Evolutionary conservation across 2,329 filamentous ascomycete genomes (phyloP).

Genomic region (Periconia sp.): DNA sequence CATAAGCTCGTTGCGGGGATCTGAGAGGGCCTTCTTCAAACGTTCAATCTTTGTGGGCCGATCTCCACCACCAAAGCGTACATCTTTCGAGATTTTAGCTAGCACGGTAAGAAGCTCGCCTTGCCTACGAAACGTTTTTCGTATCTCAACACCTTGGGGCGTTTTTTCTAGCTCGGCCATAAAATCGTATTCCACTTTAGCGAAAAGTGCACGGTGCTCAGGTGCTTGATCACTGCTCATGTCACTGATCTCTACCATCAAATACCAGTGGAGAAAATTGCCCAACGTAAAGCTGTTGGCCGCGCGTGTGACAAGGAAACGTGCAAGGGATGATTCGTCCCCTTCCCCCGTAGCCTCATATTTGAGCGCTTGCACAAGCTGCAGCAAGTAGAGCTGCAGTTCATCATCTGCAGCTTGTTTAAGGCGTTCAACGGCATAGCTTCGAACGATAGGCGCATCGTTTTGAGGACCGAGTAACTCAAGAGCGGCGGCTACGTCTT

Average conservation of each 20-base stretch:
- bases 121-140: constrained; percentile 79
- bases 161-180: constrained; percentile 81
- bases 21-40: constrained; percentile 79
- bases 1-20: constrained; percentile 86
- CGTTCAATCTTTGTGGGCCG: constrained; percentile 79
- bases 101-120: constrained; percentile 86
- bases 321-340: constrained; percentile 82
- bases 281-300: constrained; percentile 86
- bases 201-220: constrained; percentile 81
- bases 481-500: constrained; percentile 94
- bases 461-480: constrained; percentile 92
- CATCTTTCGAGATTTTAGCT: constrained; percentile 84
- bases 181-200: constrained; percentile 93
- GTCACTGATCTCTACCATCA: constrained; percentile 97
- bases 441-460: constrained; percentile 82
- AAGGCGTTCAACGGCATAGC: constrained; percentile 89
- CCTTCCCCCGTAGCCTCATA: constrained; percentile 58
- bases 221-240: constrained; percentile 71
- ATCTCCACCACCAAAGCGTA: constrained; percentile 77
- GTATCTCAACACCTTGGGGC: constrained; percentile 69
- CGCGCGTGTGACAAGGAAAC: constrained; percentile 85
- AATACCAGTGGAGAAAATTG: constrained; percentile 96
- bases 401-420: constrained; percentile 93
- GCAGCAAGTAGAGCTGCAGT: constrained; percentile 84
- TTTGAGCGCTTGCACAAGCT: constrained; percentile 93